Base-by-base conservation (phyloP, 2,329 filamentous ascomycete genomes). In the Xylariaceae sp. region DNA sequence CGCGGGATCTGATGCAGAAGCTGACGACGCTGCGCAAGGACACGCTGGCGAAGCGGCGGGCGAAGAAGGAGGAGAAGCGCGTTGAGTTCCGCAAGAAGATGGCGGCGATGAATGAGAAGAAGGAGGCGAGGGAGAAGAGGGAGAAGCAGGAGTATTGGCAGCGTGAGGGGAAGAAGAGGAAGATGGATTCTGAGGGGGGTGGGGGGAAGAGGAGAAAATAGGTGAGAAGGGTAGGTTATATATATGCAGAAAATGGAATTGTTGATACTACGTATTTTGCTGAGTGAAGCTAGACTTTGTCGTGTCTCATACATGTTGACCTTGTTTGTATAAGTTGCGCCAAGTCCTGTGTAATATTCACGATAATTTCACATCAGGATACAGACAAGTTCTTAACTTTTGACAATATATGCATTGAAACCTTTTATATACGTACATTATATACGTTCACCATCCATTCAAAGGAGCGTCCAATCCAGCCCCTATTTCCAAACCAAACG, bases 111-210 rank as follows among this genome's bases (percentile, higher is more conserved):
- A 81, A 86, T 70, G 92, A 96, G 82, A 95, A 92, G 85, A 89
- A 90, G 77, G 83, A 83, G 59, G 90, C 87, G 62, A 80, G 92
- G 55, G 92, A 97, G 80, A 95, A 92, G 84, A 85, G 86, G 68
- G 93, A 99, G 78, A 88, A 86, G 72, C 88, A 96, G 73, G 92
- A 96, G 68, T 99, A 86, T 72, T 99, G 94, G 94, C 81, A 86
- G 68, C 87, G 86, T 69, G 95, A 99, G 76, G 94, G 94, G 8
- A 90, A 88, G 78, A 85, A 85, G 77, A 75, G 83, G 64, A 77
- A 75, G 57, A 74, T 75, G 1, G 74, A 70, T 1, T 75, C 75
- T 4, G 75, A 74, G 1, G 76, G 72, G 4, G 73, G 73, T 6
- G 74, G 75, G 0, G 69, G 67, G 6, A 77, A 77, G 71, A 72